Base-by-base conservation (phyloP, 106 monocot genomes). In the Gastrodia elata region DNA sequence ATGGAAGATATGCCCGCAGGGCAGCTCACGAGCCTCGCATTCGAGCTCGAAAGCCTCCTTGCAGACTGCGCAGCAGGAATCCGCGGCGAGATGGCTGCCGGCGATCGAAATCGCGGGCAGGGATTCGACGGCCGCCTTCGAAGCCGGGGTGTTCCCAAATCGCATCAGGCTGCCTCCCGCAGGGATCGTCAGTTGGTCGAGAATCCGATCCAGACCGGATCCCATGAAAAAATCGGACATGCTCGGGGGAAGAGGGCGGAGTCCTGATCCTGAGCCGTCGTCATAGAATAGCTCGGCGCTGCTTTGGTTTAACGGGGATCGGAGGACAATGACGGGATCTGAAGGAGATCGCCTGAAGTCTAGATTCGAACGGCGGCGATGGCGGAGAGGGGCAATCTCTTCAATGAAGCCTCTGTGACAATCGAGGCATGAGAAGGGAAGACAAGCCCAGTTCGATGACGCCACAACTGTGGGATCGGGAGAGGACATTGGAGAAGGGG, bases 1-100 rank as follows among this genome's bases (percentile, higher is more conserved):
- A 64, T 87, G 87, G 74, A 83, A 87, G 18, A 87, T 72, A 44
- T 87, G 87, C 68, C 83, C 83, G 73, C 87, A 87, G 18, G 87
- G 87, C 80, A 87, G 80, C 77, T 87, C 87, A 35, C 80, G 58
- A 8, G 80, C 87, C 18, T 78, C 75, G 6, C 39, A 30, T 1
- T 80, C 80, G 25, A 87, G 75, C 52, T 80, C 80, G 48, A 87
- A 81, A 14, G 78, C 22, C 18, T 87, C 87, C 72, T 35, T 87
- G 75, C 87, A 87, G 15, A 87, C 72, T 5, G 87, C 87, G 30
- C 87, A 87, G 72, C 76, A 67, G n/a, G 77, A 72, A 41, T 83
- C 87, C 20, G 11, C n/a, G 22, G 32, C 38, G 39, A 82, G 42
- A 26, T 82, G 82, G 35, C 18, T 40, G 25, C 14, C 55, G 25